Conservation (phyloP, 371 early-diverging fungal genomes). For the Actinomortierella ambigua region DNA sequence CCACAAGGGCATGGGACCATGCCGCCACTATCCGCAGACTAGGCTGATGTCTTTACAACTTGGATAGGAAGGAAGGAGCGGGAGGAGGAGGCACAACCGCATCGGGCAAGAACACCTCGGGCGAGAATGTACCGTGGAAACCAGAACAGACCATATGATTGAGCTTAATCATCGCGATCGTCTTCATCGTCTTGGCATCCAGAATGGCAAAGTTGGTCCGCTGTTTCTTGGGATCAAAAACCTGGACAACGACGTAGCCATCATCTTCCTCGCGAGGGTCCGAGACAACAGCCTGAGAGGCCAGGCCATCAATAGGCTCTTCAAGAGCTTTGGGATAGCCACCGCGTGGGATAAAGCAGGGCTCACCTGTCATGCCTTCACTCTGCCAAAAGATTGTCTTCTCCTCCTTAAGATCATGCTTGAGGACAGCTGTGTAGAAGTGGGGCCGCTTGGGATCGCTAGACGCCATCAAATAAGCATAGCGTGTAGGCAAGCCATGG, state of each 20-base stretch:
- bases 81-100: no score
- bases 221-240: slow-evolving; percentile 33
- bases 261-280: slow-evolving; percentile 22
- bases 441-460: slow-evolving; percentile 43
- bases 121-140: slow-evolving; percentile 42
- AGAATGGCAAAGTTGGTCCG: slow-evolving; percentile 38
- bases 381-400: slow-evolving; percentile 43
- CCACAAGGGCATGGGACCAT: no score
- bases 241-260: slow-evolving; percentile 40
- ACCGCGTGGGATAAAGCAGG: slow-evolving; percentile 39
- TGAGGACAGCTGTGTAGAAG: slow-evolving; percentile 39
- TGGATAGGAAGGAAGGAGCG: no score
- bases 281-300: slow-evolving; percentile 4
- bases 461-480: slow-evolving; percentile 45
- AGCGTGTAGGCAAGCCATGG: slow-evolving; percentile 33
- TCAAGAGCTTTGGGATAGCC: slow-evolving; percentile 12
- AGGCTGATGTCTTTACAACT: no score
- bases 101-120: slow-evolving; percentile 26
- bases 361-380: slow-evolving; percentile 41
- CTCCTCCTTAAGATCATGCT: slow-evolving; percentile 30
- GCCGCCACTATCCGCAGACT: no score
- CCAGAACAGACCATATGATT: slow-evolving; percentile 42
- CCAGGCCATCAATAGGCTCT: no score
- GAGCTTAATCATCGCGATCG: slow-evolving; percentile 31
- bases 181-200: slow-evolving; percentile 35